Evolutionary conservation across 140 eudicot species (phyloP).

Genomic region (Erigeron philadelphicus): DNA sequence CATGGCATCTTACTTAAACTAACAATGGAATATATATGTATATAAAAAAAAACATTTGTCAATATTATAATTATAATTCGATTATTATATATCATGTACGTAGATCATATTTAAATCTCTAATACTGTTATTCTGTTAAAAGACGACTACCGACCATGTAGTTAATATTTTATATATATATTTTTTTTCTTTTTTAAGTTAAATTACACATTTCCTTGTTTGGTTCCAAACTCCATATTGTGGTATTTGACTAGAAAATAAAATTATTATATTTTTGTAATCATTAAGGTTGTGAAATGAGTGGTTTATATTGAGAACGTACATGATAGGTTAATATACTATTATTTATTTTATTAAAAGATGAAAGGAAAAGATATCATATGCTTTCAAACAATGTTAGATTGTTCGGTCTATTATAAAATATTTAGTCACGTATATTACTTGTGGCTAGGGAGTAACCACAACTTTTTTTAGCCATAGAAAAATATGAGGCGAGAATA

Average conservation of each 20-base stretch:
- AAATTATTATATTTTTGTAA: not conserved
- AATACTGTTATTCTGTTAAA: too few relatives aligned
- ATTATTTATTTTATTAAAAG: not conserved
- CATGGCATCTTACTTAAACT: too few relatives aligned
- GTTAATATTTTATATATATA: too few relatives aligned
- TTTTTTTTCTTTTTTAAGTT: not conserved
- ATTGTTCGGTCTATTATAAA: not conserved
- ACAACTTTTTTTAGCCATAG: constrained; percentile 10
- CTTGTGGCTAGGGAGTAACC: constrained; percentile 28
- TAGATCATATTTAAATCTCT: too few relatives aligned
- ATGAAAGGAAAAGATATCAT: not conserved
- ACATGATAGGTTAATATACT: constrained; percentile 5
- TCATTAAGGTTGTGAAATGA: constrained; percentile 8
- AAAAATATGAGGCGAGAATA: constrained; percentile 18
- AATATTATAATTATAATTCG: too few relatives aligned
- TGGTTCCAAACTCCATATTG: not conserved
- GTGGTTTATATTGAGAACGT: constrained; percentile 2
- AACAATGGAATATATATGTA: too few relatives aligned
- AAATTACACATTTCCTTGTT: not conserved
- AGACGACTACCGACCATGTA: too few relatives aligned
- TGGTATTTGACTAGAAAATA: not conserved
- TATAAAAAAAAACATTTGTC: too few relatives aligned
- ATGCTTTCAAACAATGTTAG: not conserved
- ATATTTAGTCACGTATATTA: not conserved
- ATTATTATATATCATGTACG: too few relatives aligned